phyloP scores from a whole-genome alignment of 164 flowering plant species.

The Litsea cubeba region DNA sequence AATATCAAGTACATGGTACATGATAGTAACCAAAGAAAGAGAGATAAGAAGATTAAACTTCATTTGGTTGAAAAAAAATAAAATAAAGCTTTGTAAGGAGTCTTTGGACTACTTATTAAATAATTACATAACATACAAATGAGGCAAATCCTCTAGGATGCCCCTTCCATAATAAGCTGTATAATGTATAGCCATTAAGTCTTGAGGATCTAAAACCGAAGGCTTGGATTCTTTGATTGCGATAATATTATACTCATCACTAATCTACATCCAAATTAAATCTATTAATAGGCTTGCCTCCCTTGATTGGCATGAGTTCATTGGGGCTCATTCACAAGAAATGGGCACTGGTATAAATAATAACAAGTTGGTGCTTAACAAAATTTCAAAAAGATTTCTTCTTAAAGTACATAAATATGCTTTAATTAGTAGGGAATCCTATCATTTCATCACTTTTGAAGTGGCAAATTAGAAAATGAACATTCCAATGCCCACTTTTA shows the following conservation, averaged over 20 bases:
- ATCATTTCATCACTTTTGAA: slow-evolving; percentile 1
- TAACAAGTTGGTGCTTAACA: too few species aligned
- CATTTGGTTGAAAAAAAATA: neutral
- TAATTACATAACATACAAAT: neutral
- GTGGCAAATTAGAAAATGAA: slow-evolving; percentile 3
- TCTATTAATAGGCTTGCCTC: too few species aligned
- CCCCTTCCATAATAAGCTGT: too few species aligned
- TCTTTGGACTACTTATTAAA: neutral
- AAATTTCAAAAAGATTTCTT: neutral
- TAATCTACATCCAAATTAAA: too few species aligned
- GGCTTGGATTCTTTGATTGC: too few species aligned
- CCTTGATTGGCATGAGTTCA: too few species aligned
- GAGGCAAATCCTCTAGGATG: neutral
- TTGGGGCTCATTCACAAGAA: too few species aligned
- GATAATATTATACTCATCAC: too few species aligned
- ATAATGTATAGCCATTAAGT: too few species aligned
- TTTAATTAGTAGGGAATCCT: neutral
- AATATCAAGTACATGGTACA: neutral
- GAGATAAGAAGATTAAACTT: neutral
- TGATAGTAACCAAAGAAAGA: neutral
- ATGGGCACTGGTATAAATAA: too few species aligned
- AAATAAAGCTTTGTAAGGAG: neutral
- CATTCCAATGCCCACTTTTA: slow-evolving; percentile 1
- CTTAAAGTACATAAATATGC: slow-evolving; percentile 1
- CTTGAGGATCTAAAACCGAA: too few species aligned